Evolutionary conservation across 2,329 filamentous ascomycete genomes (phyloP).

Genomic region (Diaporthe longicolla): DNA sequence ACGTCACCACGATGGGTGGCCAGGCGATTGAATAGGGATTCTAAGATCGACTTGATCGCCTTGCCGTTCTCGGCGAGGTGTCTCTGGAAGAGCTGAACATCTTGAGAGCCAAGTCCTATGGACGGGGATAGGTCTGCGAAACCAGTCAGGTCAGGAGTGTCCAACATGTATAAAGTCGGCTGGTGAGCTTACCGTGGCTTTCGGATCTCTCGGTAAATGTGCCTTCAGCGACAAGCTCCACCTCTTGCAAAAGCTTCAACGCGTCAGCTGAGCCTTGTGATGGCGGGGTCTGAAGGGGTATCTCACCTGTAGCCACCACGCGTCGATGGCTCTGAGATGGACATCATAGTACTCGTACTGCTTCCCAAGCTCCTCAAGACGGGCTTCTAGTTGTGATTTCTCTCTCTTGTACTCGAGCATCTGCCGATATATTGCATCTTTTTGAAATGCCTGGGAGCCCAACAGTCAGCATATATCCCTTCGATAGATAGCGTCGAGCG

Average conservation of each 20-base stretch:
- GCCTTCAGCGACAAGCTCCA: constrained; percentile 71
- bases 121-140: constrained; percentile 67
- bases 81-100: constrained; percentile 80
- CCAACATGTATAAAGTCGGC: constrained; percentile 37
- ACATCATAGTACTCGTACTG: constrained; percentile 89
- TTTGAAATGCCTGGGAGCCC: constrained; percentile 82
- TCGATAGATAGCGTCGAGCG: constrained; percentile 44
- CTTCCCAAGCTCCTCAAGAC: constrained; percentile 85
- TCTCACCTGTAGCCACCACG: constrained; percentile 93
- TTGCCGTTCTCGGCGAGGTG: constrained; percentile 84
- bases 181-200: constrained; percentile 56
- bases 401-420: constrained; percentile 99
- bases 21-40: constrained; percentile 74
- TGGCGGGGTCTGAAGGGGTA: constrained; percentile 44
- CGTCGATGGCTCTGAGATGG: constrained; percentile 89
- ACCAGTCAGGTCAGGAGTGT: constrained; percentile 49
- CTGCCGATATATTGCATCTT: constrained; percentile 96
- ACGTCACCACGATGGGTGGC: constrained; percentile 66
- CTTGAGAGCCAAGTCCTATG: constrained; percentile 73
- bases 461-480: constrained; percentile 54
- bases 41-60: constrained; percentile 81
- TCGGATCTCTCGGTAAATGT: constrained; percentile 59
- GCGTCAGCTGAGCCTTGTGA: constrained; percentile 47
- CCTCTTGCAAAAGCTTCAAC: constrained; percentile 72
- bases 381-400: constrained; percentile 83